Conservation (phyloP, 148 eudicot genomes). For the Polygonum aviculare region DNA sequence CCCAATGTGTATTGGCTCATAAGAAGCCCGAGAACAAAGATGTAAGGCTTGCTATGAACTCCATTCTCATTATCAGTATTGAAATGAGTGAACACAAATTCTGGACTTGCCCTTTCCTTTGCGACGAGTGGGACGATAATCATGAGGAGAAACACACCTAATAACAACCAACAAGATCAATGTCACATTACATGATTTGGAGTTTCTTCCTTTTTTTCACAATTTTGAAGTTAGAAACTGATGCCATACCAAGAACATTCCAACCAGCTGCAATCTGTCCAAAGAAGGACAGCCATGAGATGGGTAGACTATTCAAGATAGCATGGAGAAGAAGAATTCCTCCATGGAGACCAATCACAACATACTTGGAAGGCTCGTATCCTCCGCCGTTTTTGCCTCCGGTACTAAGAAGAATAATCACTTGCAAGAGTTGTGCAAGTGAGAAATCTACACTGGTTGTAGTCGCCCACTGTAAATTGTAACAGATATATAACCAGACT, state of each 20-base stretch:
- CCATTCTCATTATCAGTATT: conserved; percentile 71
- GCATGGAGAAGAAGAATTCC: conserved; percentile 73
- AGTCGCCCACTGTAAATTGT: conserved; percentile 79
- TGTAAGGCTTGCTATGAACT: conserved; percentile 52
- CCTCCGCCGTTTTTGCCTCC: conserved; percentile 97
- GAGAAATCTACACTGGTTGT: conserved; percentile 89
- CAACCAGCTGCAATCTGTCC: conserved; percentile 93
- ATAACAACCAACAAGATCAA: conserved; percentile 11
- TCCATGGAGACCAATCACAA: conserved; percentile 66
- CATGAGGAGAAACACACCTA: conserved; percentile 96
- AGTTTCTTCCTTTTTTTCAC: neutral
- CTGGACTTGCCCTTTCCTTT: conserved; percentile 59
- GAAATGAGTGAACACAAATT: conserved; percentile 90
- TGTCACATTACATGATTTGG: neutral
- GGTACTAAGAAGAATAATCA: conserved; percentile 81
- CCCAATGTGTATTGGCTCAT: conserved; percentile 93
- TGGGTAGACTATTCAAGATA: conserved; percentile 74
- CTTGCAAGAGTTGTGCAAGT: conserved; percentile 79
- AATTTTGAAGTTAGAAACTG: neutral
- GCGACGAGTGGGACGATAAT: conserved; percentile 70
- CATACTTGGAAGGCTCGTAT: conserved; percentile 74
- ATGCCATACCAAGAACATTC: conserved; percentile 59
- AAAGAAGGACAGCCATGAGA: conserved; percentile 71
- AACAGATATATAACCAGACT: neutral
- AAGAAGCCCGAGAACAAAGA: conserved; percentile 78